Conservation (phyloP, 208 protist genomes). For the Porcisia deanei region DNA sequence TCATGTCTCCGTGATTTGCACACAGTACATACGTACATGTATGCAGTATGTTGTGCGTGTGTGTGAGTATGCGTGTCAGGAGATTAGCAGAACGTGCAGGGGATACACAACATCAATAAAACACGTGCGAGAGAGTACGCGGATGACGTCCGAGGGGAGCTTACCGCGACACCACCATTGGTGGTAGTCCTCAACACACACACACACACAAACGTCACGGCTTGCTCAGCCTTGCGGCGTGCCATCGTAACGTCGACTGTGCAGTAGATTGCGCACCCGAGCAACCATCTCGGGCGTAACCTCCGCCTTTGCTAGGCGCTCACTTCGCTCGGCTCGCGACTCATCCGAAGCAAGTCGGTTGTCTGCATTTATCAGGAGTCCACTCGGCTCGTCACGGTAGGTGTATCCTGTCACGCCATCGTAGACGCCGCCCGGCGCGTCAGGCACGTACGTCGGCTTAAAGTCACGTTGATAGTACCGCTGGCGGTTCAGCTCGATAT, state of each 20-base stretch:
- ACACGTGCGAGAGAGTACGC: not conserved
- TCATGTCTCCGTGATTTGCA: too few relatives aligned
- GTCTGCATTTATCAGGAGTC: slow-evolving; percentile 73
- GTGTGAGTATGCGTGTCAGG: not conserved
- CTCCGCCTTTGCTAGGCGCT: slow-evolving; percentile 37
- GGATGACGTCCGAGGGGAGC: not conserved
- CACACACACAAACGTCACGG: not conserved
- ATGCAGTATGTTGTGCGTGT: too few relatives aligned
- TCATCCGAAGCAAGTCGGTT: slow-evolving; percentile 49
- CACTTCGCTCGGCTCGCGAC: slow-evolving; percentile 37
- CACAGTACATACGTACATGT: too few relatives aligned
- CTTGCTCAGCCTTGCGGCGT: slow-evolving; percentile 8
- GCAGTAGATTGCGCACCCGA: slow-evolving; percentile 52
- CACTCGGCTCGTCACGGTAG: slow-evolving; percentile 61
- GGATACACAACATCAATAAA: not conserved
- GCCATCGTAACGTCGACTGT: slow-evolving; percentile 49
- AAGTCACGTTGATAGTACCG: slow-evolving; percentile 77
- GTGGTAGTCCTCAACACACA: not conserved
- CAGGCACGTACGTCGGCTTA: slow-evolving; percentile 62
- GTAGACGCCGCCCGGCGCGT: slow-evolving; percentile 65
- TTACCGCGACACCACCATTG: not conserved
- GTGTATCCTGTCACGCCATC: slow-evolving; percentile 71
- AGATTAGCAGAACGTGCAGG: not conserved
- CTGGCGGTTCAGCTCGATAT: slow-evolving; percentile 85
- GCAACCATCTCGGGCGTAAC: slow-evolving; percentile 74